Base-by-base conservation (phyloP, 2,329 filamentous ascomycete species). In the Pestalotiopsis sp. region DNA sequence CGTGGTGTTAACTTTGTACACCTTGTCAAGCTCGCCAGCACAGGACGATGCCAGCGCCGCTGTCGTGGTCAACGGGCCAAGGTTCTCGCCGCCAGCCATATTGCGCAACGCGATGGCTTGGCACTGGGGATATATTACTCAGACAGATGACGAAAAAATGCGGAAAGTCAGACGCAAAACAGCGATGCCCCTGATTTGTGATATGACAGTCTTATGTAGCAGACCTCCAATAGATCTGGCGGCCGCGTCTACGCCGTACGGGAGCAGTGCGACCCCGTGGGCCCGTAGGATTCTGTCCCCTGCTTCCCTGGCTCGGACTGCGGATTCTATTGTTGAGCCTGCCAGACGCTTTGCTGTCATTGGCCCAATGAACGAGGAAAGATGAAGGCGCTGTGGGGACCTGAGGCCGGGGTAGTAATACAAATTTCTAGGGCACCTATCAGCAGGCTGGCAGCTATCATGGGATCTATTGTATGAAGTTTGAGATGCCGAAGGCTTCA, bases 31-130 rank as follows among this genome's bases (percentile, higher is more conserved):
- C 17, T 60, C 56, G 4, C 35, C n/a, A 39, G n/a, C 10, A 30
- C 65, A 66, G 9, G 65, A 30, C 6, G 65, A 66, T 13, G 39
- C 17, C 55, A 66, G 40, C 39, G 57, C 13, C 1, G 57, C 40
- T 9, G 65, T 57, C 17, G 57, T 30, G 20, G 61, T 64, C 30
- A 61, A 9, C 17, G 58, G 24, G 26, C 58, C 58, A 4, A 61
- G 58, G 20, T 61, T 61, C 30, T 61, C 26, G 26, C 26, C 57
- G 24, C 14, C 58, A 4, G 26, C 58, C 58, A 61, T 61, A 14
- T 24, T 61, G 26, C 30, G 30, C 30, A 61, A 11, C 26, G 10
- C 44, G 44, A 52, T 17, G 20, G 44, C 44, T 52, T 9, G 44
- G 20, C 20, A n/a, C 44, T 22, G 6, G 20, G 44, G 14, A 17